Conservation (phyloP, 2,329 filamentous ascomycete species). For the Alternaria sp. region DNA sequence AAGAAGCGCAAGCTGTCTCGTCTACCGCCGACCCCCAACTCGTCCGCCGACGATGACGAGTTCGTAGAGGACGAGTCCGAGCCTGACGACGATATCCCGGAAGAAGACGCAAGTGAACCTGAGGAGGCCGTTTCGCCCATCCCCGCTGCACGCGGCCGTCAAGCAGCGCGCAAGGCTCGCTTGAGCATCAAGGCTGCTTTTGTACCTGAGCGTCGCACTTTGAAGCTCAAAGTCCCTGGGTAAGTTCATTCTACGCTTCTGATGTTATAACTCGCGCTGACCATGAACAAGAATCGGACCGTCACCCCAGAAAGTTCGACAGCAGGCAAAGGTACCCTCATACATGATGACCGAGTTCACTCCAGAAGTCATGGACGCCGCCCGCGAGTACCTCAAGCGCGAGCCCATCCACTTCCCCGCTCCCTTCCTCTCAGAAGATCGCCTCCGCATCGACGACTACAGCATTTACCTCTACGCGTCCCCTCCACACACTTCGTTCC, state of each 20-base stretch:
- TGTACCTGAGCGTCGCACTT: not conserved
- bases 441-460: constrained; percentile 23
- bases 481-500: not conserved
- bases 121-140: constrained; percentile 1
- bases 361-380: constrained; percentile 13
- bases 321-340: not conserved
- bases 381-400: constrained; percentile 5
- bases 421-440: constrained; percentile 23
- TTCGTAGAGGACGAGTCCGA: constrained; percentile 18
- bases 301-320: not conserved
- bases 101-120: constrained; percentile 2
- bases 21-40: not conserved
- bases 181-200: constrained; percentile 11
- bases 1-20: constrained; percentile 19
- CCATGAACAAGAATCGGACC: not conserved
- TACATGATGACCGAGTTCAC: not conserved
- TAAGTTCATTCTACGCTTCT: not conserved
- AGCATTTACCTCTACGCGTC: constrained; percentile 26
- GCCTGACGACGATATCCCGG: constrained; percentile 13
- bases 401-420: constrained; percentile 16
- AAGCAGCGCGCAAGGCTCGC: constrained; percentile 18
- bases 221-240: not conserved
- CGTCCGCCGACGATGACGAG: constrained; percentile 22
- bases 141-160: constrained; percentile 1
- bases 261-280: not conserved